Percentiles rank a stretch among this genome's conserved stretches.
Evolutionary conservation across 2,329 filamentous ascomycete species (phyloP).

Genomic region (Colletotrichum cuscutae): DNA sequence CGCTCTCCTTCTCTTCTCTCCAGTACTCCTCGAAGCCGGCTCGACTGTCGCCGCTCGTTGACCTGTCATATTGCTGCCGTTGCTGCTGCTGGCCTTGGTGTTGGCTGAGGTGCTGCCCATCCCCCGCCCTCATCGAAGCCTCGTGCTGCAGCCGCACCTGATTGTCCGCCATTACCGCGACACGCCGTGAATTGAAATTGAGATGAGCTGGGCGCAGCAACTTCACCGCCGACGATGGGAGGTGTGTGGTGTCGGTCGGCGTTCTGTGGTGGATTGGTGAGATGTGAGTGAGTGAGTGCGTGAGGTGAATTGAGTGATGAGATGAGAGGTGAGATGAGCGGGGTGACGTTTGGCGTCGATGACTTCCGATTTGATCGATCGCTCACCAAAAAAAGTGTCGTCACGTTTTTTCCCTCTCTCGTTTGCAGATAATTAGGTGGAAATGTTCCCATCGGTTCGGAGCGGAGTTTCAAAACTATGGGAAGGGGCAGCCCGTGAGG

Average conservation of each 20-base stretch:
- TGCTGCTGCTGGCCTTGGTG: background rate
- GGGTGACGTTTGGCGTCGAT: background rate
- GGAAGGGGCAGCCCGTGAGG: background rate
- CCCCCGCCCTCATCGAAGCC: constrained; percentile 7
- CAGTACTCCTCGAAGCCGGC: constrained; percentile 61
- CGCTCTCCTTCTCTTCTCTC: constrained; percentile 54
- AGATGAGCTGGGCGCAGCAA: background rate
- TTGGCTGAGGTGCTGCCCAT: background rate
- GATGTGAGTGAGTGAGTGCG: background rate
- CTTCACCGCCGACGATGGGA: background rate
- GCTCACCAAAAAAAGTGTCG: background rate
- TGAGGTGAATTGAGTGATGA: no score
- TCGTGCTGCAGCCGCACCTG: constrained; percentile 16
- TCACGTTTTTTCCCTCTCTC: background rate
- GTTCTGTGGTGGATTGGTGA: background rate
- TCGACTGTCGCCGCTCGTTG: constrained; percentile 38
- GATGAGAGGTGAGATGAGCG: background rate
- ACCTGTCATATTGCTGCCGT: constrained; percentile 6
- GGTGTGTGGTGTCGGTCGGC: no score
- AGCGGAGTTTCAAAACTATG: no score
- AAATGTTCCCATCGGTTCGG: background rate
- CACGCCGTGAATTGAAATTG: background rate
- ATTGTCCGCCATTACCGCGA: constrained; percentile 21
- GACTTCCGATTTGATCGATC: background rate
- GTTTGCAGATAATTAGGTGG: no score